Evolutionary conservation across 768 basidiomycete genomes (phyloP), one percentile per base, ranked within the genome.

Genomic region (Xerocomus brunneocitrinus): DNA sequence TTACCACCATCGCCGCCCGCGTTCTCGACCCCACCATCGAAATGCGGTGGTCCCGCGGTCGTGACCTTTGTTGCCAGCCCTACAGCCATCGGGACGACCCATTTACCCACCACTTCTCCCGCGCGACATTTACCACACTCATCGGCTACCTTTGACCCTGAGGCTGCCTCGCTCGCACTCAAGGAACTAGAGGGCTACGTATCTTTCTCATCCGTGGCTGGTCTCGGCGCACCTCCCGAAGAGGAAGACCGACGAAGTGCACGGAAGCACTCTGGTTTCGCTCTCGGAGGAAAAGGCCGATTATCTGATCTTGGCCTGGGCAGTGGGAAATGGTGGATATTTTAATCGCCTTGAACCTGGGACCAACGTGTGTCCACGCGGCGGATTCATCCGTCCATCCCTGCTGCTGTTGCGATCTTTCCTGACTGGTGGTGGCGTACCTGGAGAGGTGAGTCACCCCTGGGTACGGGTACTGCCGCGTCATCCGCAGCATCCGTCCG

Each of bases 141-240:
- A 1, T 49, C 67, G 5, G 72, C 77, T n/a, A 58, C 72, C 4
- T 88, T 88, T 73, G 82, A 88, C 61, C 83, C 79, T 10, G 78
- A 80, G 38, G 77, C 75, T 22, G 85, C 86, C 6, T 77, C 77
- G n/a, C 79, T 76, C 31, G 76, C 78, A 51, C 79, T 84, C 56
- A 75, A 73, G 25, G 68, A 75, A 32, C 77, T 82, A 30, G 74
- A 80, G 14, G 85, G 85, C 2, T 87, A 87, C 57, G 82, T 87
- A 34, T 80, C 78, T n/a, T 87, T 87, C 52, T 76, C 82, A 38
- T 78, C 75, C 46, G 77, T 87, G 9, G 84, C 84, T 68, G 85
- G 85, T 24, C 73, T 87, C 8, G 86, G 86, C 0, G 74, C 73
- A 22, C 85, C 85, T 14, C 77, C 81, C 1, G 79, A 75, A 25